A percentile compares a stretch with the other conserved stretches of the same genome.
Evolutionary conservation across 352 stramenopile genomes (phyloP).

Genomic region (Globisporangium echinulatum): DNA sequence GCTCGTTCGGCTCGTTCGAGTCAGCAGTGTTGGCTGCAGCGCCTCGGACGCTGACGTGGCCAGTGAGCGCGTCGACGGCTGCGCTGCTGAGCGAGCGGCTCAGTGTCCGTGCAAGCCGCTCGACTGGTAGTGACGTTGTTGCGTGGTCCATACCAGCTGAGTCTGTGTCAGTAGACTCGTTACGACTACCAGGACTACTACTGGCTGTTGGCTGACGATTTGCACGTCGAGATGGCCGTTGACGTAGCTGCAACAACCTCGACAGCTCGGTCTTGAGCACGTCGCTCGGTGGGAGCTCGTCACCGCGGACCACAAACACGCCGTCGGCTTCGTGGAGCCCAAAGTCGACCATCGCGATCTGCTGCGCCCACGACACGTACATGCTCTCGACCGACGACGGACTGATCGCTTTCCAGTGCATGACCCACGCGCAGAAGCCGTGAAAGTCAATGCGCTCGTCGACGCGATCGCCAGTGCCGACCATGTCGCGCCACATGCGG

Average conservation of each 20-base stretch:
- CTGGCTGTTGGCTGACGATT: not conserved
- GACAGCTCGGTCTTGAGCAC: slow-evolving; percentile 22
- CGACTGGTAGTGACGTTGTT: slow-evolving; percentile 1
- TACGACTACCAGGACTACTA: too few species aligned
- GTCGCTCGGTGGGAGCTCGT: slow-evolving; percentile 28
- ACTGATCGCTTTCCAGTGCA: slow-evolving; percentile 73
- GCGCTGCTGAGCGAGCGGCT: not conserved
- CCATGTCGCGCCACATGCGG: slow-evolving; percentile 36
- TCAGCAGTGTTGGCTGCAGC: not conserved
- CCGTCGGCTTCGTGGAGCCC: slow-evolving; percentile 60
- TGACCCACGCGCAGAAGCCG: slow-evolving; percentile 68
- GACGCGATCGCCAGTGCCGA: slow-evolving; percentile 8
- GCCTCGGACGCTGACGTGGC: not conserved
- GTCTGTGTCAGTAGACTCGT: too few species aligned
- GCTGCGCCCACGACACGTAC: slow-evolving; percentile 70
- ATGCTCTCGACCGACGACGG: slow-evolving; percentile 59
- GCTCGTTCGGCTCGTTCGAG: not conserved
- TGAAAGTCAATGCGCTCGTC: slow-evolving; percentile 57
- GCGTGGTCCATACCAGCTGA: slow-evolving; percentile 1
- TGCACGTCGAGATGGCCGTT: slow-evolving; percentile 1
- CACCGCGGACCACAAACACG: slow-evolving; percentile 54
- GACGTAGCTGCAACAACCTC: slow-evolving; percentile 11
- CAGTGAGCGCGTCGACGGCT: not conserved
- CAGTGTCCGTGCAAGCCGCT: not conserved
- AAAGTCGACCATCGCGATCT: slow-evolving; percentile 68